phyloP scores from a whole-genome alignment of 1,284 basidiomycete genomes.

The Apiotrichum laibachii region DNA sequence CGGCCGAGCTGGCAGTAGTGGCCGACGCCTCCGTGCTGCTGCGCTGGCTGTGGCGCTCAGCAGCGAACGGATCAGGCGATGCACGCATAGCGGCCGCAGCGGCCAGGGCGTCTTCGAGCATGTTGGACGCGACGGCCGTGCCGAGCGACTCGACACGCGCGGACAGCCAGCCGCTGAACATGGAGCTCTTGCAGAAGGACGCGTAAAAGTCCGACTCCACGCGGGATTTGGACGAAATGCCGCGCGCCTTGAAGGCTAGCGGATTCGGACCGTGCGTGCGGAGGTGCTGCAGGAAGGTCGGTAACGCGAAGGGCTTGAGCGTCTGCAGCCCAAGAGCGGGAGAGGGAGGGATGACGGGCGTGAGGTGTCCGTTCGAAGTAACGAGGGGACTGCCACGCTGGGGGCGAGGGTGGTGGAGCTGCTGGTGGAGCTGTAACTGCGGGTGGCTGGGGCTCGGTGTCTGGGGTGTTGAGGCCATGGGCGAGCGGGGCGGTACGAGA shows the following conservation, averaged over 20 bases:
- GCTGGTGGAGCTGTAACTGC: conserved; percentile 21
- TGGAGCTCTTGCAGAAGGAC: conserved; percentile 46
- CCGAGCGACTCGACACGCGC: conserved; percentile 37
- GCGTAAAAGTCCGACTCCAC: conserved; percentile 52
- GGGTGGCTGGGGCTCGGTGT: not conserved
- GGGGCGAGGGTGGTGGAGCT: conserved; percentile 2
- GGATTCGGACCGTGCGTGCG: conserved; percentile 70
- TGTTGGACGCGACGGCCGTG: conserved; percentile 27
- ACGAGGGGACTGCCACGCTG: not conserved
- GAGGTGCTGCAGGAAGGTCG: conserved; percentile 76
- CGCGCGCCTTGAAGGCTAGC: conserved; percentile 63
- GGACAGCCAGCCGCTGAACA: conserved; percentile 48
- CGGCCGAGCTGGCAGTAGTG: not conserved
- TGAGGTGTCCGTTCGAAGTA: conserved; percentile 1
- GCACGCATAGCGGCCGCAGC: not conserved
- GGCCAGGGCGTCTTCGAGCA: conserved; percentile 1
- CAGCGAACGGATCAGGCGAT: not conserved
- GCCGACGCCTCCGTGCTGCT: not conserved
- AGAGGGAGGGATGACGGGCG: conserved; percentile 9
- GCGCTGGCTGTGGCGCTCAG: not conserved
- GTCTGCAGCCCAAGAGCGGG: conserved; percentile 14
- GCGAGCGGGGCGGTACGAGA: conserved; percentile 62
- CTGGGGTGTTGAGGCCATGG: conserved; percentile 3
- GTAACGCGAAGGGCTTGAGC: conserved; percentile 73
- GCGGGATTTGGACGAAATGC: conserved; percentile 41